These are phyloP conservation scores for Rutstroemia sydowiana DNA, from an alignment of 2,329 filamentous ascomycete genomes.

Conservation along the genomic window DNA sequence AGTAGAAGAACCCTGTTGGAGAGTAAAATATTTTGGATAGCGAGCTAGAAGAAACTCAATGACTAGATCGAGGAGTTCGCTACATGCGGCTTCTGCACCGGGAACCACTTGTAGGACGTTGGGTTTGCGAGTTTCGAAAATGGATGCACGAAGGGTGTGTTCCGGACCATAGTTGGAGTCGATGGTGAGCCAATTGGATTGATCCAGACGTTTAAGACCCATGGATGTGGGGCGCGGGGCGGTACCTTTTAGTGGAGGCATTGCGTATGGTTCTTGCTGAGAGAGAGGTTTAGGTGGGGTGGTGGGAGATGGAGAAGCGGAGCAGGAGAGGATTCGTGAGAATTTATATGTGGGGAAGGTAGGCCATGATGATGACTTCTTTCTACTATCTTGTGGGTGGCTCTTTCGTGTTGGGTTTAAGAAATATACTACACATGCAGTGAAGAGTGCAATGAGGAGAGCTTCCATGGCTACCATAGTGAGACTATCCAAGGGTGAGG, in stretches of 20 bases:
- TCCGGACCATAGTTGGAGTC: slow-evolving; percentile 39
- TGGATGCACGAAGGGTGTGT: slow-evolving; percentile 34
- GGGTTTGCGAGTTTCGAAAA: slow-evolving; percentile 33
- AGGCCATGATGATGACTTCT: neutral
- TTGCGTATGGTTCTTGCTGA: neutral
- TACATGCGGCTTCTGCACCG: slow-evolving; percentile 38
- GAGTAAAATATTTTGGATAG: slow-evolving; percentile 38
- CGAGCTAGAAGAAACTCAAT: slow-evolving; percentile 36
- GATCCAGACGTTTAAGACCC: slow-evolving; percentile 39
- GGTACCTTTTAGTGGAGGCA: slow-evolving; percentile 2
- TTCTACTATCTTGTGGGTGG: neutral
- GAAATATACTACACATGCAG: slow-evolving; percentile 2
- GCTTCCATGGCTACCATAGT: slow-evolving; percentile 5
- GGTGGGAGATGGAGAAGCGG: neutral
- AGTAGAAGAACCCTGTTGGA: slow-evolving; percentile 26
- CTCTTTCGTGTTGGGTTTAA: neutral
- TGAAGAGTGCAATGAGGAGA: neutral
- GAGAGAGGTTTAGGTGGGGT: neutral
- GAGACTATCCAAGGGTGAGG: neutral
- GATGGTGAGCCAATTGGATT: slow-evolving; percentile 40
- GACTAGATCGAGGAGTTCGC: slow-evolving; percentile 40
- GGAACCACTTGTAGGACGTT: slow-evolving; percentile 40
- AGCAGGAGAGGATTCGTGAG: neutral
- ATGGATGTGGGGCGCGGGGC: slow-evolving; percentile 34
- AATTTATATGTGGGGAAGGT: neutral